These are phyloP conservation scores for Escovopsis sp. DNA, from an alignment of 2,329 filamentous ascomycete species.

Conservation along the genomic window DNA sequence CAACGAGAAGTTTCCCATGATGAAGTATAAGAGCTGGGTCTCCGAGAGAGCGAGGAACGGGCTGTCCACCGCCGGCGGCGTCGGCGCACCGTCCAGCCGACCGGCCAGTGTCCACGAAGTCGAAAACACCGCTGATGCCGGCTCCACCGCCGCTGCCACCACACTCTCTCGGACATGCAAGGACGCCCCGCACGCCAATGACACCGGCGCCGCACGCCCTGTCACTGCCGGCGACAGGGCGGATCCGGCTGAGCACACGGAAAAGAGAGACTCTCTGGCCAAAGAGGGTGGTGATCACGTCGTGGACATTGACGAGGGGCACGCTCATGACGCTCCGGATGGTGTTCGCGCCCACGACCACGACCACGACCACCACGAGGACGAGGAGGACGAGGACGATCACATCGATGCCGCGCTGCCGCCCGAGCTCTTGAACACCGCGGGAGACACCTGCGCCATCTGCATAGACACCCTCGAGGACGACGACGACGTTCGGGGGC, in stretches of 20 bases:
- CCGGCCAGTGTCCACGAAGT: conserved; percentile 58
- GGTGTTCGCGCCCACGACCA: conserved; percentile 17
- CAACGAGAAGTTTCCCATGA: conserved; percentile 89
- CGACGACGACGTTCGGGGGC: conserved; percentile 83
- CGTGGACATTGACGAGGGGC: background rate
- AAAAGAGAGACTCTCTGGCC: conserved; percentile 6
- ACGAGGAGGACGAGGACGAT: conserved; percentile 56
- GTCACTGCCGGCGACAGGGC: conserved; percentile 7
- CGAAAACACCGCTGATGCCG: conserved; percentile 37
- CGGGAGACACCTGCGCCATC: conserved; percentile 89
- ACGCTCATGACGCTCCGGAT: conserved; percentile 6
- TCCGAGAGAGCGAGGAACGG: conserved; percentile 69
- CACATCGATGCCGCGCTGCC: conserved; percentile 72
- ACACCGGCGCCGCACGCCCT: background rate
- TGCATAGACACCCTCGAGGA: conserved; percentile 91
- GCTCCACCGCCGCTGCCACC: conserved; percentile 24
- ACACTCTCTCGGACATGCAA: conserved; percentile 12
- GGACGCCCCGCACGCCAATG: no score
- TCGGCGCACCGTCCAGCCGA: conserved; percentile 58
- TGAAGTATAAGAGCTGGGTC: conserved; percentile 94
- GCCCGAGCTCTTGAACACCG: conserved; percentile 63
- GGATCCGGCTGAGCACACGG: conserved; percentile 8
- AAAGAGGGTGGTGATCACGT: conserved; percentile 4
- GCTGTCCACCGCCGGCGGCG: conserved; percentile 68
- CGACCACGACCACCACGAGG: conserved; percentile 30